Evolutionary conservation across 2,329 filamentous ascomycete genomes (phyloP).

Genomic region (Teratosphaeria gauchensis): DNA sequence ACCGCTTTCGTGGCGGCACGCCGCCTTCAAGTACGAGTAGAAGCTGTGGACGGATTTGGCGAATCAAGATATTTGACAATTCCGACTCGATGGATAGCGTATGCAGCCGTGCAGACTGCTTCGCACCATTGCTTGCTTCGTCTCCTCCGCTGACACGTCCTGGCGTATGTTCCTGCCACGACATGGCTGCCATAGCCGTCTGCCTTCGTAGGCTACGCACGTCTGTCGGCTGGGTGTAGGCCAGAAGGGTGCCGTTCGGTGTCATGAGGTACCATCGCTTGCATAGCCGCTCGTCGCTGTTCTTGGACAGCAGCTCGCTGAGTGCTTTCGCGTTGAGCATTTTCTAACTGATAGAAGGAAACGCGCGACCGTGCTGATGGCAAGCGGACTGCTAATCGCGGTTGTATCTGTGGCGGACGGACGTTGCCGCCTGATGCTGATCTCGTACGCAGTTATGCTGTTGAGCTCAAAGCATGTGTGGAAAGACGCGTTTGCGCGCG

Average conservation of each 20-base stretch:
- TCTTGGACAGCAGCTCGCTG: slow-evolving; percentile 33
- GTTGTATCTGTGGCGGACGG: not conserved
- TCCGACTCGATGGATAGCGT: slow-evolving; percentile 40
- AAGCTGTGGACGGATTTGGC: slow-evolving; percentile 36
- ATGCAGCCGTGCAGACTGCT: slow-evolving; percentile 22
- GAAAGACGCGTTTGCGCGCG: not conserved
- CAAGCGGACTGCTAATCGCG: not conserved
- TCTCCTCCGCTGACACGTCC: slow-evolving; percentile 8
- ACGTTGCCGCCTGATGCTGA: not conserved
- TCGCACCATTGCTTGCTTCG: slow-evolving; percentile 2
- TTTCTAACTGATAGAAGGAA: not conserved
- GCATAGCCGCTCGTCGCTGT: slow-evolving; percentile 34
- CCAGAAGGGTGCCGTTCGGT: slow-evolving; percentile 41
- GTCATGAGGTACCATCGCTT: slow-evolving; percentile 40
- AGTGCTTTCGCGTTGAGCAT: slow-evolving; percentile 37
- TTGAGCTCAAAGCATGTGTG: not conserved
- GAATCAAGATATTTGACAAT: slow-evolving; percentile 37
- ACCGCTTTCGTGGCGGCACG: slow-evolving; percentile 32
- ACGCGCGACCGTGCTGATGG: not conserved
- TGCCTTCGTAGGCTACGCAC: slow-evolving; percentile 41
- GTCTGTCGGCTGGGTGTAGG: slow-evolving; percentile 40
- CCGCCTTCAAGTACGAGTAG: slow-evolving; percentile 40
- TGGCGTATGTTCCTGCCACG: slow-evolving; percentile 37
- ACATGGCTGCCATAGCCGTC: slow-evolving; percentile 39
- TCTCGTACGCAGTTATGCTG: not conserved